Percentiles rank a stretch among this genome's conserved stretches.
phyloP scores from a whole-genome alignment of 345 rosid genomes.

The Boechera retrofracta region DNA sequence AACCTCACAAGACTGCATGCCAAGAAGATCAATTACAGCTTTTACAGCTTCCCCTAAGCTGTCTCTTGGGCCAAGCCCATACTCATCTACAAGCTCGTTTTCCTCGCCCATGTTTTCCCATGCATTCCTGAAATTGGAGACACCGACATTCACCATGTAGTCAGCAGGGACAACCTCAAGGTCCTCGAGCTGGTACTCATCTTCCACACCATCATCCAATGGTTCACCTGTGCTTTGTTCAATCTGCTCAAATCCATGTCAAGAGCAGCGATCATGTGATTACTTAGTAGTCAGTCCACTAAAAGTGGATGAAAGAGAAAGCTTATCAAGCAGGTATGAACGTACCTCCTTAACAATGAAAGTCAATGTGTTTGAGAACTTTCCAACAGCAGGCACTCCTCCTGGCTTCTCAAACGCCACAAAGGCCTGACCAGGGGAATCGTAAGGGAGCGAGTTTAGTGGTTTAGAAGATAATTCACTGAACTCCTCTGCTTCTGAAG shows the following conservation, averaged over 20 bases:
- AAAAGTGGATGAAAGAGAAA: constrained; percentile 2
- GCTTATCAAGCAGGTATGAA: not conserved
- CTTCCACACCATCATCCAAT: constrained; percentile 89
- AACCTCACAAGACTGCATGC: constrained; percentile 97
- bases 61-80: constrained; percentile 90
- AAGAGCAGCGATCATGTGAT: not conserved
- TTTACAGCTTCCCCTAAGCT: constrained; percentile 75
- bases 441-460: constrained; percentile 82
- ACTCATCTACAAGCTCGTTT: constrained; percentile 77
- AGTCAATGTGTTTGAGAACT: constrained; percentile 85
- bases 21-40: constrained; percentile 84
- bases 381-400: constrained; percentile 79
- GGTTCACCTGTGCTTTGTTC: constrained; percentile 78
- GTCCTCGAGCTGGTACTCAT: constrained; percentile 92
- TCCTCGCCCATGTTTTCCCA: constrained; percentile 85
- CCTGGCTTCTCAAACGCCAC: constrained; percentile 89
- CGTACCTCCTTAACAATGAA: constrained; percentile 91
- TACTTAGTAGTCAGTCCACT: not conserved
- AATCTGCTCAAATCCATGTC: constrained; percentile 54
- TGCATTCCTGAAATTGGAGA: constrained; percentile 85
- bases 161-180: constrained; percentile 90
- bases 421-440: constrained; percentile 93
- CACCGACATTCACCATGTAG: constrained; percentile 76
- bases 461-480: constrained; percentile 70
- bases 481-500: constrained; percentile 92